These are phyloP conservation scores for Aspergillus oerlinghausenensis DNA, from an alignment of 2,329 filamentous ascomycete genomes.

Conservation along the genomic window DNA sequence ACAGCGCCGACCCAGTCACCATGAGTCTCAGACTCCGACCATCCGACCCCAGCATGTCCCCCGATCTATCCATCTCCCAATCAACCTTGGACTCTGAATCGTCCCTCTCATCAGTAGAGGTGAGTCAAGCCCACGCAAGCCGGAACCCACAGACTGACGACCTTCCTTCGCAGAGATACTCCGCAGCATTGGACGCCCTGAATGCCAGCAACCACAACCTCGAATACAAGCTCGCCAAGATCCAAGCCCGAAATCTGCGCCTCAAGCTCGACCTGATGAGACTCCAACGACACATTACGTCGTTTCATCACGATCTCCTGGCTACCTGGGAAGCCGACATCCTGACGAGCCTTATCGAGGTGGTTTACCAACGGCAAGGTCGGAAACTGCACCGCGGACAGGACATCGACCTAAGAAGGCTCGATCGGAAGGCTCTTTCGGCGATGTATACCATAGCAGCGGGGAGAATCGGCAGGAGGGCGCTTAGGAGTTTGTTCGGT, in stretches of 20 bases:
- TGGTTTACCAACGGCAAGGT: constrained; percentile 20
- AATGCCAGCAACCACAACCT: constrained; percentile 24
- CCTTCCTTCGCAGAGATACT: constrained; percentile 12
- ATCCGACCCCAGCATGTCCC: constrained; percentile 20
- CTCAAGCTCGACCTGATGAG: constrained; percentile 24
- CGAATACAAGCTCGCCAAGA: constrained; percentile 18
- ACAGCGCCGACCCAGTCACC: background rate
- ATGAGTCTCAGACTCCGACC: constrained; percentile 14
- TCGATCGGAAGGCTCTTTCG: constrained; percentile 17
- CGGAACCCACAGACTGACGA: background rate
- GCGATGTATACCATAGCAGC: constrained; percentile 24
- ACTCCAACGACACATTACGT: constrained; percentile 23
- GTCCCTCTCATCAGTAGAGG: constrained; percentile 7
- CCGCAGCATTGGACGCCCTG: constrained; percentile 17
- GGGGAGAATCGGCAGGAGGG: constrained; percentile 18
- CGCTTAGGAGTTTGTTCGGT: constrained; percentile 21
- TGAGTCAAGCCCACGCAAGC: constrained; percentile 3
- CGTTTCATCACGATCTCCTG: constrained; percentile 23
- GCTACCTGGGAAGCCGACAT: constrained; percentile 33
- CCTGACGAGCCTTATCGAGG: constrained; percentile 33
- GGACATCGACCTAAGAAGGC: constrained; percentile 11
- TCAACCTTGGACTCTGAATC: background rate
- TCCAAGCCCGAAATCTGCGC: constrained; percentile 15
- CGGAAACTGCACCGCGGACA: constrained; percentile 20
- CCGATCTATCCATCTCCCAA: constrained; percentile 11